Conservation (phyloP, 2,329 filamentous ascomycete species). For the Aspergillus latus region DNA sequence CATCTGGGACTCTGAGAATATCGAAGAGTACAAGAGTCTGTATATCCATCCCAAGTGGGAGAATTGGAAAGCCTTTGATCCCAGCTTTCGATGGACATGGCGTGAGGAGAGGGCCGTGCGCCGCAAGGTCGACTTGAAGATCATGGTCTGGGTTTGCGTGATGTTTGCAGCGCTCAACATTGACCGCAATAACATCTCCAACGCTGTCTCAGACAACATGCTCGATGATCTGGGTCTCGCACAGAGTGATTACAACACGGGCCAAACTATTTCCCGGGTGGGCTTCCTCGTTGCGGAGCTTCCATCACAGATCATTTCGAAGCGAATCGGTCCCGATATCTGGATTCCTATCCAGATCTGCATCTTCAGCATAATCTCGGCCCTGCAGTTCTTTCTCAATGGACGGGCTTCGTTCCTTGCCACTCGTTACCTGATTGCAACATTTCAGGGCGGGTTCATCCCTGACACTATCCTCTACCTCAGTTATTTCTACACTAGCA, state of each 20-base stretch:
- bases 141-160: constrained; percentile 46
- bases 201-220: constrained; percentile 58
- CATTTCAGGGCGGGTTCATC: constrained; percentile 56
- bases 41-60: constrained; percentile 30
- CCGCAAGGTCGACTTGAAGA: constrained; percentile 3
- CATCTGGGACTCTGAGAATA: constrained; percentile 37
- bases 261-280: constrained; percentile 57
- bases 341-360: constrained; percentile 59
- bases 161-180: constrained; percentile 10
- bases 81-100: constrained; percentile 23
- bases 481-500: constrained; percentile 66
- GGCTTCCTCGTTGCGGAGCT: constrained; percentile 55
- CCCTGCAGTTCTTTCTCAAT: constrained; percentile 47
- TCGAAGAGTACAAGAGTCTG: constrained; percentile 33
- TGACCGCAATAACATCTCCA: constrained; percentile 32
- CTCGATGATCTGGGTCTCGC: constrained; percentile 39
- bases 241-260: constrained; percentile 35
- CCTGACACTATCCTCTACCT: constrained; percentile 61
- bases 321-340: constrained; percentile 52
- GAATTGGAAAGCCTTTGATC: constrained; percentile 24
- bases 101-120: constrained; percentile 30
- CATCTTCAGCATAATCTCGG: constrained; percentile 36
- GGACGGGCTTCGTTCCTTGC: constrained; percentile 43
- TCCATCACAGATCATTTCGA: constrained; percentile 57
- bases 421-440: constrained; percentile 21